A percentile compares a stretch with the other conserved stretches of the same genome.
Evolutionary conservation across 305 asterid species (phyloP).

Genomic region (Euphrasia arctica): DNA sequence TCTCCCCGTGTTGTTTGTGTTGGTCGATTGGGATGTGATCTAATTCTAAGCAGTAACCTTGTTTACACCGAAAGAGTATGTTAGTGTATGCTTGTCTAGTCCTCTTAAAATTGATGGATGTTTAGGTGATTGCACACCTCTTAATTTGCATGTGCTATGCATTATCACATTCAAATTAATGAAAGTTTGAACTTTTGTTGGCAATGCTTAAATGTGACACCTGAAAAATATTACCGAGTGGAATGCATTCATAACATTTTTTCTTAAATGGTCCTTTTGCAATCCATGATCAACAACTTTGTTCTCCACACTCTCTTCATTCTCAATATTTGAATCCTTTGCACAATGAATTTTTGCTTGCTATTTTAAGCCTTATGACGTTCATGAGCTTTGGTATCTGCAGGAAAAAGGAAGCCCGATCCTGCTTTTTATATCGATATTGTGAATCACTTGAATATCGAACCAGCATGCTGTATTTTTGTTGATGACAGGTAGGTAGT

Average conservation of each 20-base stretch:
- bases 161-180: no score
- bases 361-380: background rate
- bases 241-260: no score
- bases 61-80: background rate
- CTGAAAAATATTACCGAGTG: no score
- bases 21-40: background rate
- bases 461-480: slow-evolving; percentile 67
- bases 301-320: no score
- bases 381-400: slow-evolving; percentile 24
- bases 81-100: background rate
- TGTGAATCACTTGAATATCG: slow-evolving; percentile 61
- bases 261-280: slow-evolving; percentile 8
- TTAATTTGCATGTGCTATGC: no score
- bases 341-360: background rate
- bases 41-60: background rate
- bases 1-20: no score
- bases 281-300: background rate
- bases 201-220: no score
- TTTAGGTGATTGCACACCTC: background rate
- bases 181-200: no score
- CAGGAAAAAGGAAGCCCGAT: slow-evolving; percentile 96
- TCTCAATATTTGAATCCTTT: background rate
- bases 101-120: slow-evolving; percentile 12
- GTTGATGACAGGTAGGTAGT: slow-evolving; percentile 96
- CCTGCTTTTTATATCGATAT: slow-evolving; percentile 67